phyloP scores from a whole-genome alignment of 352 stramenopile genomes.

The Hyaloperonospora arabidopsidis region DNA sequence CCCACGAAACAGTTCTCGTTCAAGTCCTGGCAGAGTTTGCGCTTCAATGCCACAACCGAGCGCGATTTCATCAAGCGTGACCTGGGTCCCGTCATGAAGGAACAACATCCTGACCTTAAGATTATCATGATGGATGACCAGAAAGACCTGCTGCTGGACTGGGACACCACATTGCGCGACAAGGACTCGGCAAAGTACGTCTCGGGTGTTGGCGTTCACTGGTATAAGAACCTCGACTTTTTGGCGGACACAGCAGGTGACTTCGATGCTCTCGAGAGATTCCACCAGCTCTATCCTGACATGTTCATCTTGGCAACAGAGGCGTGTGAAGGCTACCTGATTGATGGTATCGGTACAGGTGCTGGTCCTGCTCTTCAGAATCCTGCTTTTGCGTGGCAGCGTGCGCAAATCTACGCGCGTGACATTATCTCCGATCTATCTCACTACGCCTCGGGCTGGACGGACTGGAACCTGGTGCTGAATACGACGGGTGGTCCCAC shows the following conservation, averaged over 20 bases:
- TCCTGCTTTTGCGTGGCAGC: constrained; percentile 43
- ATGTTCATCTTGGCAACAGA: constrained; percentile 81
- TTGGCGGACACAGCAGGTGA: constrained; percentile 33
- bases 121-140: constrained; percentile 92
- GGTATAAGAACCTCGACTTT: constrained; percentile 75
- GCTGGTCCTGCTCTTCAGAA: constrained; percentile 40
- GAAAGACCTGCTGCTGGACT: constrained; percentile 67
- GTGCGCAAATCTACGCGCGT: constrained; percentile 68
- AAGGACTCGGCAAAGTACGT: constrained; percentile 69
- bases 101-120: constrained; percentile 61
- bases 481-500: constrained; percentile 64
- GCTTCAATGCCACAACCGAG: constrained; percentile 46
- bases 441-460: constrained; percentile 75
- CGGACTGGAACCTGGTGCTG: constrained; percentile 86
- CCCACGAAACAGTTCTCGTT: constrained; percentile 40
- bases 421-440: constrained; percentile 84
- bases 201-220: constrained; percentile 90
- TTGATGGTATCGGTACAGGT: constrained; percentile 39
- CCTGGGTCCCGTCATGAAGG: constrained; percentile 70
- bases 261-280: constrained; percentile 41
- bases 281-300: constrained; percentile 51
- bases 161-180: constrained; percentile 64
- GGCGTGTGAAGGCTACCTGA: constrained; percentile 61
- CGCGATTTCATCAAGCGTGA: constrained; percentile 68
- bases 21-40: constrained; percentile 66